Conservation (phyloP, 192 early-diverging fungal genomes). For the Chytriomyces sp. region DNA sequence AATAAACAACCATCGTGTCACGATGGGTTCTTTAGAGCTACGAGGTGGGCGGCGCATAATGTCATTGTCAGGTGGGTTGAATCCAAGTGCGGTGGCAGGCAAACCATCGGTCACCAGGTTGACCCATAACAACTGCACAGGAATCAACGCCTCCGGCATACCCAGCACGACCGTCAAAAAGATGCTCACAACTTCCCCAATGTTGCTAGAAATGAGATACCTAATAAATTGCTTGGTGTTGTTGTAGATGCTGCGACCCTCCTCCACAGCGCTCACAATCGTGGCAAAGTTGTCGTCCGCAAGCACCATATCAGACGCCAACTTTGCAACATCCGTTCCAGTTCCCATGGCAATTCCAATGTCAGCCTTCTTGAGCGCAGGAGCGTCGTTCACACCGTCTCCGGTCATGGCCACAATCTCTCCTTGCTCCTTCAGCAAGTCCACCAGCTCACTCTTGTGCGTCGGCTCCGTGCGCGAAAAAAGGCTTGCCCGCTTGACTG, state of each 20-base stretch:
- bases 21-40: slow-evolving; percentile 81
- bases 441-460: slow-evolving; percentile 94
- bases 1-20: slow-evolving; percentile 94
- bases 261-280: slow-evolving; percentile 95
- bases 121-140: slow-evolving; percentile 98
- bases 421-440: slow-evolving; percentile 81
- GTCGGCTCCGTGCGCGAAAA: slow-evolving; percentile 96
- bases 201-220: slow-evolving; percentile 97
- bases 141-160: slow-evolving; percentile 96
- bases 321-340: slow-evolving; percentile 98
- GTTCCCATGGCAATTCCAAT: slow-evolving; percentile 99
- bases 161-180: slow-evolving; percentile 95
- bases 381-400: slow-evolving; percentile 99
- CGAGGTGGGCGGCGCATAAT: slow-evolving; percentile 94
- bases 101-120: slow-evolving; percentile 98
- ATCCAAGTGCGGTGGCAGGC: slow-evolving; percentile 97
- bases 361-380: slow-evolving; percentile 96
- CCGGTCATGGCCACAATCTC: slow-evolving; percentile 95
- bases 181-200: slow-evolving; percentile 97
- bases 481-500: slow-evolving; percentile 73
- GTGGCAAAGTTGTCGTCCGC: slow-evolving; percentile 99
- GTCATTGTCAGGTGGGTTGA: slow-evolving; percentile 96
- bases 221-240: slow-evolving; percentile 99
- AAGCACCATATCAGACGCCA: slow-evolving; percentile 97
- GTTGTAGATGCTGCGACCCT: slow-evolving; percentile 97